These are phyloP conservation scores for Leptosphaerulina australis DNA, from an alignment of 2,329 filamentous ascomycete species.

Conservation along the genomic window DNA sequence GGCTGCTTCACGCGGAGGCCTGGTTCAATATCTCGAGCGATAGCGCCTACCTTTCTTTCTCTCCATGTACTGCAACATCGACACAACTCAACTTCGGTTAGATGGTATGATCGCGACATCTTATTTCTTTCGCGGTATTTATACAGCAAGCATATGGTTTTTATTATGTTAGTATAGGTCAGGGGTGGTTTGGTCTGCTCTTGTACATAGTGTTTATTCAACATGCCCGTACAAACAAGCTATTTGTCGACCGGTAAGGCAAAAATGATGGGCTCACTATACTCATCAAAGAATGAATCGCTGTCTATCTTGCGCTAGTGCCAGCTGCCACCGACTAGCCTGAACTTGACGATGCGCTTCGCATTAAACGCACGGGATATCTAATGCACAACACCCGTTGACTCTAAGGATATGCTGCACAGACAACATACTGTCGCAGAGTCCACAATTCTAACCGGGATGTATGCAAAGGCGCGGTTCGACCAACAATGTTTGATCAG, in stretches of 20 bases:
- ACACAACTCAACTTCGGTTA: neutral
- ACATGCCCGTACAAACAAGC: constrained; percentile 13
- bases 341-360: too few relatives aligned
- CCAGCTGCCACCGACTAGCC: neutral
- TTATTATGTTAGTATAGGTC: constrained; percentile 13
- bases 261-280: neutral
- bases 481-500: neutral
- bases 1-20: neutral
- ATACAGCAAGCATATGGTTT: constrained; percentile 23
- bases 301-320: too few relatives aligned
- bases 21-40: neutral
- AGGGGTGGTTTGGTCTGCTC: constrained; percentile 5
- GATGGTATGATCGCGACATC: constrained; percentile 4
- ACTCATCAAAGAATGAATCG: neutral
- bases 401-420: too few relatives aligned
- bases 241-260: neutral
- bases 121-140: constrained; percentile 8
- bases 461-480: neutral
- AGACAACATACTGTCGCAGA: neutral
- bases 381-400: neutral
- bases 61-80: neutral
- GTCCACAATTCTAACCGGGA: neutral
- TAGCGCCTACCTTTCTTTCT: neutral
- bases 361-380: neutral
- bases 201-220: constrained; percentile 15